Base-by-base conservation (phyloP, 495 filamentous ascomycete species). In the Daldinia concentrica region DNA sequence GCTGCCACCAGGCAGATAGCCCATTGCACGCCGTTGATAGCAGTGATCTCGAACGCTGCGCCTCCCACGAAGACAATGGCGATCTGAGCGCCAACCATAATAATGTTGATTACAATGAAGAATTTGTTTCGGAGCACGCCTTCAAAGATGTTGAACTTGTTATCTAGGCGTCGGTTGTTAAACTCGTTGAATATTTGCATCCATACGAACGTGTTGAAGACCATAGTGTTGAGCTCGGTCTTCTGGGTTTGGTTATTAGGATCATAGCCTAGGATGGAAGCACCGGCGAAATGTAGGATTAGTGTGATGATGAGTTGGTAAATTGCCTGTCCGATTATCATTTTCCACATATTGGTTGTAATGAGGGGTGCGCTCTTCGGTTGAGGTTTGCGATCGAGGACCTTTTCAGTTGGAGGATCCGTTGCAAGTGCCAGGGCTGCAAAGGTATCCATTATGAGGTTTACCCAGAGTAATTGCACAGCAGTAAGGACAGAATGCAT, bases 361-460 rank as follows among this genome's bases (percentile, higher is more conserved):
- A 97, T 93, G 12, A 97, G 83, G 14, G 91, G 88, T 7, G 90
- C 86, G 7, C 90, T 90, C 77, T 93, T 94, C 4, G 88, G 87
- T 72, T 94, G 90, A 0, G 93, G 93, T 65, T 88, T 85, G 19
- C 93, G 90, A 71, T 93, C 77, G 19, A 97, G 84, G 56, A 96
- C 86, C 36, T 82, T 85, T 9, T 85, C 82, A 6, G 90, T 87
- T 3, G 93, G 92, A 6, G 91, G 89, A 77, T 97, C 93, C 1
- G 93, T 96, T 15, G 93, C 93, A 32, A 96, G 83, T n/a, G 93
- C 93, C 57, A 97, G 87, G n/a, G 93, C 93, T 4, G 93, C 93
- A 73, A 97, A 93, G n/a, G 93, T 95, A 74, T 97, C 93, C 93
- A 96, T 95, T 76, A 97, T 95, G 48, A 97, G 81, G 77, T 97